Evolutionary conservation across 805 yeast species (phyloP), one percentile per base, ranked within the genome.

Genomic region (Pichia cabralensis): DNA sequence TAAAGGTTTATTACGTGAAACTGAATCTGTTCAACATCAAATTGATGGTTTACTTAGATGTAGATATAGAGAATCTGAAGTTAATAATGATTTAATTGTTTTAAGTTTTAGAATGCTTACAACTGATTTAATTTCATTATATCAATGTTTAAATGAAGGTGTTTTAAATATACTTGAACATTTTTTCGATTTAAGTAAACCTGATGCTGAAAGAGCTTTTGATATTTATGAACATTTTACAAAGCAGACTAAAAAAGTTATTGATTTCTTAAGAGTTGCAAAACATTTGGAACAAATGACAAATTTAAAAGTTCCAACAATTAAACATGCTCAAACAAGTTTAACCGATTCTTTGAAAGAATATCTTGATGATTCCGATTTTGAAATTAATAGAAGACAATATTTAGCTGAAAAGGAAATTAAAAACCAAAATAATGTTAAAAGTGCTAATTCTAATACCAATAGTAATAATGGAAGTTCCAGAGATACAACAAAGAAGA

Each of bases 241-340:
- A 26, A 79, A 75, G 40, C 75, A 85, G 52, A 92, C 97, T 3
- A 76, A 77, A 35, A 79, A 76, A 51, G 97, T 89, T 8, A 92
- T 92, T 20, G 79, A 77, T 46, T 92, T 81, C 56, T 67, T 92
- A 49, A 75, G 94, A 48, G 76, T 80, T 12, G 98, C 97, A 5
- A 89, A 92, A 52, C 85, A 80, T 54, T 65, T 84, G 44, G 95
- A 84, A 57, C 74, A 76, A 51, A 74, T 86, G 10, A 86, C 96
- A 3, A 86, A 86, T 49, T 64, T 89, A 44, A 88, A 80, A 49
- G 95, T 92, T 22, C 98, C 98, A 24, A 88, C 95, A 11, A 88
- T 92, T 41, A 84, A 84, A 53, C 98, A 92, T 59, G 97, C 97
- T 2, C 96, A 96, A 16, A 88, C 96, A 3, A 92, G 95, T 18